These are phyloP conservation scores for Plenodomus lindquistii DNA, from an alignment of 2,329 filamentous ascomycete genomes.

Conservation along the genomic window DNA sequence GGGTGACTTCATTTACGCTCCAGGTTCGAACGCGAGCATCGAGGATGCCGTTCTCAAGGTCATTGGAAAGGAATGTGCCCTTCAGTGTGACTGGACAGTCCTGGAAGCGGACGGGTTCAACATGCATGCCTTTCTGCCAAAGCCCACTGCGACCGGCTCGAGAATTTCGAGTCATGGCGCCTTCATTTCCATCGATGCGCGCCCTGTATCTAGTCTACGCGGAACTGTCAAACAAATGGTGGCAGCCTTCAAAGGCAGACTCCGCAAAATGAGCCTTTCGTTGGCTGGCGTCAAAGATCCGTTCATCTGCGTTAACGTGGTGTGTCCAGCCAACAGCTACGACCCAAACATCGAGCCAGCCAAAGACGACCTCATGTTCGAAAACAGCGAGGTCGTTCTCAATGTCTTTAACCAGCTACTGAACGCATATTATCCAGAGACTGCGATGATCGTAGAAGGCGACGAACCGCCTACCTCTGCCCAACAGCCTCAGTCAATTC, in stretches of 20 bases:
- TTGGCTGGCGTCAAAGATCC: constrained; percentile 51
- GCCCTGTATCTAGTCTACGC: constrained; percentile 62
- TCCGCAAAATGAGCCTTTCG: constrained; percentile 41
- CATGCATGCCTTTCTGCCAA: constrained; percentile 64
- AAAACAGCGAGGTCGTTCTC: constrained; percentile 56
- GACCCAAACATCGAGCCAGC: constrained; percentile 72
- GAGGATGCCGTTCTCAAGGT: constrained; percentile 66
- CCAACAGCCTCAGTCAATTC: not conserved
- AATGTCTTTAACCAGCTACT: constrained; percentile 52
- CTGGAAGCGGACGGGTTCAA: constrained; percentile 47
- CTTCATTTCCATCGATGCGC: constrained; percentile 70
- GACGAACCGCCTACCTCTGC: constrained; percentile 2
- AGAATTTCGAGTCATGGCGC: constrained; percentile 50
- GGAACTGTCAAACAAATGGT: constrained; percentile 65
- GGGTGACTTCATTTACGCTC: constrained; percentile 65
- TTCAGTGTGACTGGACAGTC: constrained; percentile 56
- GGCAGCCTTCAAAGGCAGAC: constrained; percentile 56
- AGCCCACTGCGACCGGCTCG: constrained; percentile 47
- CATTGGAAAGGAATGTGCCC: constrained; percentile 60
- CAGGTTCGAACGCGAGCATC: constrained; percentile 53
- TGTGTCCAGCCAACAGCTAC: constrained; percentile 65
- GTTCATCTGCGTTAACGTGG: constrained; percentile 68
- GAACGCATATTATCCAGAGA: constrained; percentile 38
- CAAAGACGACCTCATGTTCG: constrained; percentile 74
- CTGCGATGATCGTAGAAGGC: constrained; percentile 6